A percentile compares a stretch with the other conserved stretches of the same genome.
Conservation (phyloP, 225 moss, liverwort and hornwort genomes). For the Bryum argenteum region DNA sequence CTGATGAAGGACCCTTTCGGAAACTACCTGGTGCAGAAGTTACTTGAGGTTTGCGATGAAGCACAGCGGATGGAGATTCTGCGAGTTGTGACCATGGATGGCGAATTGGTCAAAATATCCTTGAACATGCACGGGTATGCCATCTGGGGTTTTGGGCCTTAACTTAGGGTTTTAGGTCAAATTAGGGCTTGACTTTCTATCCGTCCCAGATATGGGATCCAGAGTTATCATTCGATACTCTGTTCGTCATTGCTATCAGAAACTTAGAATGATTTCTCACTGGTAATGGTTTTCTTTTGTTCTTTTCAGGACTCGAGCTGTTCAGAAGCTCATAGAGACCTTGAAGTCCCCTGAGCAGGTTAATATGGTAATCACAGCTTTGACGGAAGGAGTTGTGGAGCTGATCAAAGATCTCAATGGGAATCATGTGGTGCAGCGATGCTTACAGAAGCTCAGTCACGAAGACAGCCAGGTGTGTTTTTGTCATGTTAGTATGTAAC, state of each 20-base stretch:
- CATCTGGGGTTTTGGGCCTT: constrained; percentile 25
- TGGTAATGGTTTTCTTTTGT: neutral
- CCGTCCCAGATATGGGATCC: constrained; percentile 5
- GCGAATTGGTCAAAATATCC: constrained; percentile 89
- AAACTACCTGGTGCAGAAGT: constrained; percentile 93
- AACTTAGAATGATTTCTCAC: neutral
- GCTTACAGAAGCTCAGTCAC: constrained; percentile 83
- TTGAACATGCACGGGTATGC: constrained; percentile 98
- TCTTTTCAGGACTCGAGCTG: constrained; percentile 80
- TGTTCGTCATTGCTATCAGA: neutral
- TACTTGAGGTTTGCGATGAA: constrained; percentile 91
- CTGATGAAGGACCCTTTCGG: constrained; percentile 98
- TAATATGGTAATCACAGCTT: constrained; percentile 85
- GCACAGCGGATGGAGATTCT: constrained; percentile 92
- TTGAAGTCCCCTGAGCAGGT: constrained; percentile 94
- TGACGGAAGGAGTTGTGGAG: constrained; percentile 89
- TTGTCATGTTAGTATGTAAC: neutral
- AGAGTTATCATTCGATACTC: neutral
- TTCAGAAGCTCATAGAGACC: constrained; percentile 96
- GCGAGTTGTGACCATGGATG: constrained; percentile 86
- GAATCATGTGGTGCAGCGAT: constrained; percentile 96
- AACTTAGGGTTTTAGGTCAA: constrained; percentile 35
- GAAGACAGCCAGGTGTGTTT: constrained; percentile 88
- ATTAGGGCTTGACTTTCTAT: neutral
- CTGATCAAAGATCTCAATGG: constrained; percentile 97